phyloP scores from a whole-genome alignment of 2,329 filamentous ascomycete genomes.

The Talaromyces sp. region DNA sequence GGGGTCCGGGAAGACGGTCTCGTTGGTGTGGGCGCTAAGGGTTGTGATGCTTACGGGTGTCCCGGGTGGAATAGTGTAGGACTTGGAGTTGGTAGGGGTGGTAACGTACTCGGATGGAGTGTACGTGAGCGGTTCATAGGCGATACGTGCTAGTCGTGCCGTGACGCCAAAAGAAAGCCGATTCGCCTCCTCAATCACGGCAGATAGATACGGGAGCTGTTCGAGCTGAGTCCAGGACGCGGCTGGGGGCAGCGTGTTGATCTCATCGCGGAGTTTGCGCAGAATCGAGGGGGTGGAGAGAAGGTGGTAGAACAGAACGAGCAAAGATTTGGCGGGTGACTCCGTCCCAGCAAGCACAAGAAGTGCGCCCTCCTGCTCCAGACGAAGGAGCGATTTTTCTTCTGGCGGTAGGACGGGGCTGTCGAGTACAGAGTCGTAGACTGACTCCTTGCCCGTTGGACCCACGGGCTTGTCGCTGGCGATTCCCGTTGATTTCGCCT shows the following conservation, averaged over 20 bases:
- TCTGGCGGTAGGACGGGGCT: slow-evolving; percentile 23
- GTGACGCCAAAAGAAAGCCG: background rate
- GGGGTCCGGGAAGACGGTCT: background rate
- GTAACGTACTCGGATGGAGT: background rate
- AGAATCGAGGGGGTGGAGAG: background rate
- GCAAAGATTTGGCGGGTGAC: background rate
- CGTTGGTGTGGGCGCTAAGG: background rate
- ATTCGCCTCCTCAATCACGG: background rate
- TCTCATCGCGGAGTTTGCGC: background rate
- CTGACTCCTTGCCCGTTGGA: slow-evolving; percentile 24
- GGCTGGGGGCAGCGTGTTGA: background rate
- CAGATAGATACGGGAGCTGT: background rate
- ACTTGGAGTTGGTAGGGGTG: background rate
- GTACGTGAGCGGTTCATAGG: background rate
- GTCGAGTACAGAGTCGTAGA: slow-evolving; percentile 29
- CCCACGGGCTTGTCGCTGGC: background rate
- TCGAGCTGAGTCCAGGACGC: background rate
- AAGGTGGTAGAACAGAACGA: background rate
- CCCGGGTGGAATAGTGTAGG: background rate
- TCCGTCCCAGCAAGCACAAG: background rate
- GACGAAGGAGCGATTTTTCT: slow-evolving; percentile 21
- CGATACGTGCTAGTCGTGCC: background rate
- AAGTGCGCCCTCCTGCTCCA: background rate
- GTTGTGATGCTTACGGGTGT: background rate
- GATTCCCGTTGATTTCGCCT: slow-evolving; percentile 16